These are phyloP conservation scores for Fusarium scirpi DNA, from an alignment of 2,329 filamentous ascomycete genomes.

Conservation along the genomic window DNA sequence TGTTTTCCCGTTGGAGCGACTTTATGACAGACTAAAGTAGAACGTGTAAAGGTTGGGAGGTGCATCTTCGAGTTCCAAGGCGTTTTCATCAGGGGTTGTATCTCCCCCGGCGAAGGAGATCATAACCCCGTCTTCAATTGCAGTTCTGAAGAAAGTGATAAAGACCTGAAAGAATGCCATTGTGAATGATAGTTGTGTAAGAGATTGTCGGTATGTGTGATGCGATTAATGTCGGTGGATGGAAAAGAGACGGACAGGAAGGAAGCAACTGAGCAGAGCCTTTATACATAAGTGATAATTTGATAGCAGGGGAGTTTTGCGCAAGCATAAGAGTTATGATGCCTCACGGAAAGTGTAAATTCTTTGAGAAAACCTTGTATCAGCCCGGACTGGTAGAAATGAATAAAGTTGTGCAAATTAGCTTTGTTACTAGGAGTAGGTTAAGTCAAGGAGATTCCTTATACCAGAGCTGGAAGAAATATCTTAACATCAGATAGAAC, in stretches of 20 bases:
- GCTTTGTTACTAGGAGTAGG: too few relatives aligned
- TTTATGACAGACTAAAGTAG: rapidly evolving
- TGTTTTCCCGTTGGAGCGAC: rapidly evolving
- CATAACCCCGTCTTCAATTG: neutral
- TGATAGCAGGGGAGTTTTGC: too few relatives aligned
- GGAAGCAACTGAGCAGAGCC: too few relatives aligned
- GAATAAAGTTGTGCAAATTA: too few relatives aligned
- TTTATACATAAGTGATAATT: too few relatives aligned
- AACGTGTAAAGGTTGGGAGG: neutral
- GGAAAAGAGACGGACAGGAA: rapidly evolving
- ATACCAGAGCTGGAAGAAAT: neutral
- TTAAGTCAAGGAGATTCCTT: too few relatives aligned
- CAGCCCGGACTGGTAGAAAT: too few relatives aligned
- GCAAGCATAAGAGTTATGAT: too few relatives aligned
- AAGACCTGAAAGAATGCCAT: neutral
- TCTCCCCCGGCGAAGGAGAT: neutral
- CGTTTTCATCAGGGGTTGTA: neutral
- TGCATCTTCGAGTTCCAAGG: neutral
- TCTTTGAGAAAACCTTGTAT: too few relatives aligned
- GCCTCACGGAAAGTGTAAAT: too few relatives aligned
- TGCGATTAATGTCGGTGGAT: too few relatives aligned
- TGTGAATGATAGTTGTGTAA: rapidly evolving
- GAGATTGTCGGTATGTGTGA: neutral
- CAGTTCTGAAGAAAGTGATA: neutral
- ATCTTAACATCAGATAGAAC: neutral